Evolutionary conservation across 768 basidiomycete genomes (phyloP), one percentile per base, ranked within the genome.

Genomic region (Mycena kentingensis): DNA sequence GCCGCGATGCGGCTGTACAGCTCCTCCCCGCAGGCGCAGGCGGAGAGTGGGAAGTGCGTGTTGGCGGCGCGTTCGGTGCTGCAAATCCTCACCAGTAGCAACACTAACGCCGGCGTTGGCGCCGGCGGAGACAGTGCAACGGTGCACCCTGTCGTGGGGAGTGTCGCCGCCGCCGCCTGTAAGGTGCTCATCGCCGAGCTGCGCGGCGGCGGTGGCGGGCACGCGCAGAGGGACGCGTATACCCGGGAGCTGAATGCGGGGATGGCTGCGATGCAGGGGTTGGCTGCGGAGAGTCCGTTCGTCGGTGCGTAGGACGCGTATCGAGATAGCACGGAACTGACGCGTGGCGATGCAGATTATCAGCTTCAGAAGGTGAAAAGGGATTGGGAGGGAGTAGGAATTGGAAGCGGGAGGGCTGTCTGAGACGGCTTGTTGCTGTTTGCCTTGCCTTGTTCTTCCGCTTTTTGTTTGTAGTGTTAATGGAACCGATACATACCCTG

Each of bases 1-100:
- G 60, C 62, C 8, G 58, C 46, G 7, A 47, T 63, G 19, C 21
- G 39, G 15, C 41, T 63, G 8, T 52, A 61, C 36, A 22, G 37
- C n/a, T 15, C 11, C 18, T 25, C 41, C 27, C 48, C 19, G 15
- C 22, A 24, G 19, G 36, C 31, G 29, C 48, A 7, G 45, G n/a
- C 19, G 7, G 6, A 13, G 57, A 22, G 19, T 27, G 24, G 16
- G 42, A 51, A 48, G 12, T 48, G 42, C 18, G 15, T 61, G 7
- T 39, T 37, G 22, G 55, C 57, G n/a, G 60, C 60, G 34, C 52
- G 55, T 10, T 36, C 44, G 12, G 34, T 60, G 15, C 46, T 63
- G 18, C 35, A 39, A 15, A 28, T 24, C 10, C 49, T 62, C 21
- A n/a, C n/a, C n/a, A n/a, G n/a, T n/a, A n/a, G n/a, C n/a, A n/a